Conservation (phyloP, 2,329 filamentous ascomycete genomes). For the Ceratocystis colombiana region DNA sequence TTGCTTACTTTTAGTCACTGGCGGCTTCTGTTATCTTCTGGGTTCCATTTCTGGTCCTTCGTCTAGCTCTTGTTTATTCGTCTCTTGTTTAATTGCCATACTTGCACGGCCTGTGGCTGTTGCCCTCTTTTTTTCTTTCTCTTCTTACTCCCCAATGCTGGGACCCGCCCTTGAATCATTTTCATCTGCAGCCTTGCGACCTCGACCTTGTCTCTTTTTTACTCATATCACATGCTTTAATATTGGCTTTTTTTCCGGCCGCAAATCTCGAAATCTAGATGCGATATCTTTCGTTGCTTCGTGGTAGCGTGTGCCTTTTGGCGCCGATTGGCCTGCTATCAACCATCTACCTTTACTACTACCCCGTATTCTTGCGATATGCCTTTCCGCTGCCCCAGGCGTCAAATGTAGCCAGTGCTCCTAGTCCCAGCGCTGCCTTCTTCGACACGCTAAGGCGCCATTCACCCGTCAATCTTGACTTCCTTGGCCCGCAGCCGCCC, state of each 20-base stretch:
- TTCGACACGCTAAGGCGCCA: constrained; percentile 25
- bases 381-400: constrained; percentile 55
- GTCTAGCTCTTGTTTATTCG: not conserved
- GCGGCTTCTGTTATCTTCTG: not conserved
- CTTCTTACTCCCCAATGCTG: not conserved
- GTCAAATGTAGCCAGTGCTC: constrained; percentile 20
- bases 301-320: constrained; percentile 39
- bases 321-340: constrained; percentile 56
- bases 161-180: not conserved
- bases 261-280: constrained; percentile 30
- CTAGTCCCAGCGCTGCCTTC: constrained; percentile 23
- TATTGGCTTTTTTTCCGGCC: not conserved
- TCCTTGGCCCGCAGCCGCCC: constrained; percentile 14
- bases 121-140: not conserved
- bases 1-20: not conserved
- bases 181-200: not conserved
- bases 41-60: not conserved
- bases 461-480: constrained; percentile 16
- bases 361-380: constrained; percentile 71
- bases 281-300: constrained; percentile 44
- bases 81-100: not conserved
- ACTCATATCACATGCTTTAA: not conserved
- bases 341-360: constrained; percentile 75
- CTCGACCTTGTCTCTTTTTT: not conserved
- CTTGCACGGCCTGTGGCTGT: not conserved